These are phyloP conservation scores for Ambrosia hybrid DNA, from an alignment of 140 eudicot species.

Conservation along the genomic window DNA sequence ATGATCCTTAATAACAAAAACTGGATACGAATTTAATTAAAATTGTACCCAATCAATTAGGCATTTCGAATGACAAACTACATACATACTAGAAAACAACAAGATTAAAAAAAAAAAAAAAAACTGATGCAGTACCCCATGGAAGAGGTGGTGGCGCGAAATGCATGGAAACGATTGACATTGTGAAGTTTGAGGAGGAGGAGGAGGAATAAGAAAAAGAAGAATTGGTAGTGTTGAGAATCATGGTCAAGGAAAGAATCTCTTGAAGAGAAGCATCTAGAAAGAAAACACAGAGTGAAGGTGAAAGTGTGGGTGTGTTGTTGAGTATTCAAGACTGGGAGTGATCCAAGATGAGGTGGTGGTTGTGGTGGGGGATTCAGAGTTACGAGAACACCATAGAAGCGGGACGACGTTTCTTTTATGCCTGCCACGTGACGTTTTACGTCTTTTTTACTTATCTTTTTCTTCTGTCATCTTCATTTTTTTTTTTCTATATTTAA, in stretches of 20 bases:
- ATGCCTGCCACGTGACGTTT: constrained; percentile 43
- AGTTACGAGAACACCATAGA: constrained; percentile 33
- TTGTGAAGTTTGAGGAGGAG: constrained; percentile 13
- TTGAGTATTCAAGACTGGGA: constrained; percentile 9
- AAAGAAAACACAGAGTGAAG: constrained; percentile 5
- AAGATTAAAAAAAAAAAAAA: neutral
- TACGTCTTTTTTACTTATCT: neutral
- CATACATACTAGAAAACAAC: neutral
- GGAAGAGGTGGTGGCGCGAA: constrained; percentile 22
- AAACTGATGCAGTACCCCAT: constrained; percentile 22
- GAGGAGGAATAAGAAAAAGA: constrained; percentile 7
- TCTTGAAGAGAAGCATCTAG: constrained; percentile 27
- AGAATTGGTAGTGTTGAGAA: constrained; percentile 23
- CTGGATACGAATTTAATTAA: neutral
- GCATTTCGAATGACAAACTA: constrained; percentile 10
- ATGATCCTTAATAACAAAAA: neutral
- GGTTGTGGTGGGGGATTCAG: constrained; percentile 9
- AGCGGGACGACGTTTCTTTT: constrained; percentile 27
- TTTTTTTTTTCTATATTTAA: no score
- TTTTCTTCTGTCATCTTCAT: neutral
- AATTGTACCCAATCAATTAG: neutral
- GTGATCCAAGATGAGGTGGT: constrained; percentile 34
- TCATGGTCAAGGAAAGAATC: no score
- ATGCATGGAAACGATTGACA: constrained; percentile 25
- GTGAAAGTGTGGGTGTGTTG: constrained; percentile 4